phyloP scores from a whole-genome alignment of 805 yeast genomes.

The Lipomyces anomalus region DNA sequence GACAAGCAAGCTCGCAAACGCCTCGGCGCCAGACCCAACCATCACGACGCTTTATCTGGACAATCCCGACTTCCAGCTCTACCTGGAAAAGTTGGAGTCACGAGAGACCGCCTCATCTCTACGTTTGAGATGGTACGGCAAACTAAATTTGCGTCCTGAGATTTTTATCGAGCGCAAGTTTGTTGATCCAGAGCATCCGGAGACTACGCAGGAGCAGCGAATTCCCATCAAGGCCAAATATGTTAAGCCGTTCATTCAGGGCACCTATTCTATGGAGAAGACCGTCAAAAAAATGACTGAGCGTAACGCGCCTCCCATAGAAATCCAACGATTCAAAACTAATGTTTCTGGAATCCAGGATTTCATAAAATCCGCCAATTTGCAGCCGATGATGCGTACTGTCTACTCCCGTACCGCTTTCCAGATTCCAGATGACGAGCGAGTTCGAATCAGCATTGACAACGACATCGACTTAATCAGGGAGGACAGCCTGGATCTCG shows the following conservation, averaged over 20 bases:
- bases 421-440: conserved; percentile 96
- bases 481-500: conserved; percentile 81
- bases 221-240: conserved; percentile 74
- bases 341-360: conserved; percentile 56
- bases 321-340: conserved; percentile 46
- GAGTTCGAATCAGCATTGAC: conserved; percentile 84
- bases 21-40: conserved; percentile 56
- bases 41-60: conserved; percentile 87
- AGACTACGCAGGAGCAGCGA: conserved; percentile 44
- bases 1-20: conserved; percentile 36
- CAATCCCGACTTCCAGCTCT: conserved; percentile 72
- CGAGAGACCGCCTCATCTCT: conserved; percentile 53
- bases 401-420: conserved; percentile 89
- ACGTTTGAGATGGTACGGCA: conserved; percentile 88
- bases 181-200: conserved; percentile 38
- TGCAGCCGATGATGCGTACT: conserved; percentile 84
- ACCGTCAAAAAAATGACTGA: conserved; percentile 57
- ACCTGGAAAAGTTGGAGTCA: conserved; percentile 66
- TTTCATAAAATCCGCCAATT: conserved; percentile 56
- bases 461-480: conserved; percentile 81
- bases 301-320: conserved; percentile 46
- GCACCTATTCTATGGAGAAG: conserved; percentile 45
- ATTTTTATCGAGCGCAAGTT: conserved; percentile 74
- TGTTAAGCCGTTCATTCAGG: conserved; percentile 63
- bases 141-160: conserved; percentile 67